Evolutionary conservation across 768 basidiomycete species (phyloP), one percentile per base, ranked within the genome.

Genomic region (Lactarius akahatsu): DNA sequence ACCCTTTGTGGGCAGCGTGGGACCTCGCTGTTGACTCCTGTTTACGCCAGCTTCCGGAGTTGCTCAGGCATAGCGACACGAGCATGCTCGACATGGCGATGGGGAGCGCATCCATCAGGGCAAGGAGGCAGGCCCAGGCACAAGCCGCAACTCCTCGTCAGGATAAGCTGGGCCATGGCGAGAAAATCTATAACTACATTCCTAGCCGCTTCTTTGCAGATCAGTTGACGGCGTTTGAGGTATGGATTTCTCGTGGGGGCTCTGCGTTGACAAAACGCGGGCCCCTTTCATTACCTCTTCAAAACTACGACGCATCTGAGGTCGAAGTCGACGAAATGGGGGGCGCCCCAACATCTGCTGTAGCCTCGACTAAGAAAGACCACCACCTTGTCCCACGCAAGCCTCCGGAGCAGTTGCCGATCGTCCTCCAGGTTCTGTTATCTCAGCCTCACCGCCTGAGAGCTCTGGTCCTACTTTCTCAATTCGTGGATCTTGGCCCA

Each of bases 401-500:
- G 72, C 95, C 96, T 7, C 97, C 97, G 13, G 95, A 96, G 72
- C 96, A 99, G 73, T 88, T 99, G 1, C 96, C 97, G 7, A 97
- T 98, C 63, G 95, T 99, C 11, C 86, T 99, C 3, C 97, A 99
- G 77, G 96, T 99, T 20, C 85, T 99, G 38, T 85, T 99, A 10
- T 97, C 96, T 6, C 97, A 98, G 73, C 92, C 93, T 0, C 96
- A 98, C 76, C 90, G 97, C 47, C 86, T 98, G 6, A 88, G 94
- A 8, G 97, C 97, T 2, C 87, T 99, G 67, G 96, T 98, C 70
- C 86, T 98, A 28, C 85, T 99, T 6, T 96, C 95, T 40, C 93
- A 96, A 78, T 99, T 98, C 71, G 94, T 98, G 72, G 97, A 99
- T 74, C 85, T 99, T 8, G 97, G 97, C 0, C 96, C 97, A 15